phyloP scores from a whole-genome alignment of 2,329 filamentous ascomycete species.

The Aspergillus sclerotialis region DNA sequence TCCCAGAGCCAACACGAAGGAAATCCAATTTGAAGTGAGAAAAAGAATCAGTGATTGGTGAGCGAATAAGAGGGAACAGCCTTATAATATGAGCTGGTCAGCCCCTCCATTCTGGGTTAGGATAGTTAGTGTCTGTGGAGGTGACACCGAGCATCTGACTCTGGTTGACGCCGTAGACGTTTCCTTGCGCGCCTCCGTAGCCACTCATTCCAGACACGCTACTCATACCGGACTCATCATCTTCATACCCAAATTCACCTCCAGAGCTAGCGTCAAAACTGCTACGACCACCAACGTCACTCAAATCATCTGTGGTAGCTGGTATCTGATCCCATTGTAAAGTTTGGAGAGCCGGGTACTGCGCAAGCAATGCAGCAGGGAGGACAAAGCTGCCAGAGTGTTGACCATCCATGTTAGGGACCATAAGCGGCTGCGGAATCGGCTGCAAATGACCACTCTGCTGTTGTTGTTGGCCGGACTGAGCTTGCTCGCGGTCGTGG shows the following conservation, averaged over 20 bases:
- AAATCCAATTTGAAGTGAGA: conserved; percentile 1
- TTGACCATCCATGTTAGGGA: conserved; percentile 55
- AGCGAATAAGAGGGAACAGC: background rate
- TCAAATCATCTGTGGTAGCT: conserved; percentile 50
- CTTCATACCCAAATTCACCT: conserved; percentile 37
- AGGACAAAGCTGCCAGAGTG: conserved; percentile 59
- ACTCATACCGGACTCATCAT: conserved; percentile 33
- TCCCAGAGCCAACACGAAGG: no score
- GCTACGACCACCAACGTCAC: conserved; percentile 59
- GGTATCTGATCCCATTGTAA: conserved; percentile 80
- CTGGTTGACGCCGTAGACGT: conserved; percentile 22
- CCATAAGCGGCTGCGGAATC: conserved; percentile 50
- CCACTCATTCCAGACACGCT: conserved; percentile 28
- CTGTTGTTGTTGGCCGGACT: conserved; percentile 65
- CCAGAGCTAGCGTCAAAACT: conserved; percentile 42
- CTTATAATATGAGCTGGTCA: conserved; percentile 8
- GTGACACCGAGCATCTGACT: conserved; percentile 24
- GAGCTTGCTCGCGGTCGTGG: conserved; percentile 66
- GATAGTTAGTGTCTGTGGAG: no score
- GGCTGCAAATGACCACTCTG: conserved; percentile 56
- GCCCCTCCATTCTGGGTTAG: no score
- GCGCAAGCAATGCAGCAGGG: conserved; percentile 80
- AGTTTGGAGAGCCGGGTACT: conserved; percentile 87
- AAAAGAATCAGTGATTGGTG: no score
- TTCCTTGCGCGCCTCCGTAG: conserved; percentile 25